Percentiles rank a stretch among this genome's conserved stretches.
These are phyloP conservation scores for Blastobotrys terrestris DNA, from an alignment of 805 yeast species.

Conservation along the genomic window DNA sequence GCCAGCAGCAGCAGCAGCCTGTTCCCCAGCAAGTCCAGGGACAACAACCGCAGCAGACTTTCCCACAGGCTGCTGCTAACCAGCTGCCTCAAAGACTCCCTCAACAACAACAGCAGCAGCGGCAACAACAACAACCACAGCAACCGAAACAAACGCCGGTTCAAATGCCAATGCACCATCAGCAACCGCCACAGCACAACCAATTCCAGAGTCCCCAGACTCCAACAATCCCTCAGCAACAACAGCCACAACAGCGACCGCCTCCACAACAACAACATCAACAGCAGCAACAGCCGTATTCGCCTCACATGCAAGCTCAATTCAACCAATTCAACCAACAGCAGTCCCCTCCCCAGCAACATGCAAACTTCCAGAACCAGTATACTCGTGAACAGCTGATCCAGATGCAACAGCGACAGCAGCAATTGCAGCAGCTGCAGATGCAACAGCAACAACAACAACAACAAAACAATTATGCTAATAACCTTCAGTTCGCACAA, in stretches of 20 bases:
- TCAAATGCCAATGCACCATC: slow-evolving; percentile 14
- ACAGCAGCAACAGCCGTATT: slow-evolving; percentile 26
- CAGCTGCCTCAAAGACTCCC: slow-evolving; percentile 4
- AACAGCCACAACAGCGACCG: slow-evolving; percentile 22
- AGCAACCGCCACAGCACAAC: slow-evolving; percentile 23
- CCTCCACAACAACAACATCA: slow-evolving; percentile 21
- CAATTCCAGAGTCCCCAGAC: slow-evolving; percentile 22
- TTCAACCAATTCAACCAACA: neutral
- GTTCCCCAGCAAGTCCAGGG: neutral
- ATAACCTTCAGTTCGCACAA: neutral
- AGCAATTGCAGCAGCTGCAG: neutral
- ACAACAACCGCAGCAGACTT: slow-evolving; percentile 9
- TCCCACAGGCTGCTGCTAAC: slow-evolving; percentile 10
- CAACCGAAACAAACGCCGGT: slow-evolving; percentile 4
- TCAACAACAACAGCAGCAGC: neutral
- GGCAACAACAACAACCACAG: slow-evolving; percentile 7
- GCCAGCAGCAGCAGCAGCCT: slow-evolving; percentile 10
- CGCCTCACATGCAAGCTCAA: slow-evolving; percentile 3
- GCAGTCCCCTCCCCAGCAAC: neutral
- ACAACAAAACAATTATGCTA: neutral
- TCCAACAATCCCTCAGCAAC: slow-evolving; percentile 28
- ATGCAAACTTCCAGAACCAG: neutral
- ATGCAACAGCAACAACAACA: neutral
- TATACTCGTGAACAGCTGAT: slow-evolving; percentile 4
- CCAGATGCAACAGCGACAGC: slow-evolving; percentile 7